phyloP scores from a whole-genome alignment of 345 rosid species.

The Punica granatum region DNA sequence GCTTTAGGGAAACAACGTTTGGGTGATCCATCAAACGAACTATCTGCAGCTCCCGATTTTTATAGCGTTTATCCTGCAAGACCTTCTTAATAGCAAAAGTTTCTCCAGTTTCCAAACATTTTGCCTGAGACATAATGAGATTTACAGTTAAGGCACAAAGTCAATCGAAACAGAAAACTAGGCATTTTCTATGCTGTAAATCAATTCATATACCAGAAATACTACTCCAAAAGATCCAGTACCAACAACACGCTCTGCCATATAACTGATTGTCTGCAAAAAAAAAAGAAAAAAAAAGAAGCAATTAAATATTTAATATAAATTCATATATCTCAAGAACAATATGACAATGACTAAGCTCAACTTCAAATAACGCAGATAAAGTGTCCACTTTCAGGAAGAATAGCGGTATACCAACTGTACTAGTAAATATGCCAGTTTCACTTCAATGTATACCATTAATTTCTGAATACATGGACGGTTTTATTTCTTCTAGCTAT shows the following conservation, averaged over 20 bases:
- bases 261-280: conserved; percentile 73
- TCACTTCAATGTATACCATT: background rate
- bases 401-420: background rate
- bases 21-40: conserved; percentile 59
- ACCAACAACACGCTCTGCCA: conserved; percentile 86
- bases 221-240: conserved; percentile 87
- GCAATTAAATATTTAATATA: background rate
- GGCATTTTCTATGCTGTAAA: background rate
- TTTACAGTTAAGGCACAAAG: background rate
- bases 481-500: background rate
- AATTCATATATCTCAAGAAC: background rate
- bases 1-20: conserved; percentile 46
- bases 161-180: background rate
- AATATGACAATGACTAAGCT: background rate
- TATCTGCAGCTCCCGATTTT: conserved; percentile 56
- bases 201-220: conserved; percentile 46
- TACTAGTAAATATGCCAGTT: background rate
- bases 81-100: conserved; percentile 57
- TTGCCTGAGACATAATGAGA: conserved; percentile 29
- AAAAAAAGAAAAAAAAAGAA: conserved; percentile 7
- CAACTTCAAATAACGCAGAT: background rate
- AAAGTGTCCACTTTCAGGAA: background rate
- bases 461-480: background rate
- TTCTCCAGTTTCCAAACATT: conserved; percentile 54
- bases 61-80: conserved; percentile 49